A percentile compares a stretch with the other conserved stretches of the same genome.
phyloP scores from a whole-genome alignment of 352 stramenopile species.

The Phytophthora sp. region DNA sequence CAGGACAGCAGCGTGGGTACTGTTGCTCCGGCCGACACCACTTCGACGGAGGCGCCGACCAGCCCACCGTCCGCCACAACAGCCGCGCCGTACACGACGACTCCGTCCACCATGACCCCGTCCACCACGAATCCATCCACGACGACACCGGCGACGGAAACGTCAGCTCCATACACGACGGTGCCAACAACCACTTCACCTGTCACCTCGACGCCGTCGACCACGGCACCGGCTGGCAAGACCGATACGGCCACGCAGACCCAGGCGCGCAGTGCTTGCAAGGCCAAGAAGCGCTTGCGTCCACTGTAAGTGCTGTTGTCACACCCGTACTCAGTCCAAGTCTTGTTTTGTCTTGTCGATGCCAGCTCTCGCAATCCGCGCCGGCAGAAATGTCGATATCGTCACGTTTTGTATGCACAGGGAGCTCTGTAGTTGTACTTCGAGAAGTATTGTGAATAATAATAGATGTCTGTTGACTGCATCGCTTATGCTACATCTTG shows the following conservation, averaged over 20 bases:
- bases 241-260: slow-evolving; percentile 1
- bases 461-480: no score
- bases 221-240: background rate
- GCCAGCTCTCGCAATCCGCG: no score
- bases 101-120: background rate
- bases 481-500: no score
- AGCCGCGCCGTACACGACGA: slow-evolving; percentile 2
- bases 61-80: slow-evolving; percentile 9
- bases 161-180: slow-evolving; percentile 1
- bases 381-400: no score
- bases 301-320: no score
- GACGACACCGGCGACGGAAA: background rate
- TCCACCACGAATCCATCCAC: slow-evolving; percentile 3
- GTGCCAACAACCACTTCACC: slow-evolving; percentile 10
- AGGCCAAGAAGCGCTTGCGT: slow-evolving; percentile 28
- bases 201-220: background rate
- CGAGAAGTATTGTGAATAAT: no score
- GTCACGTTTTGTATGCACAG: no score
- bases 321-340: no score
- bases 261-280: slow-evolving; percentile 15
- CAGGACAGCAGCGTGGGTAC: slow-evolving; percentile 18
- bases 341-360: no score
- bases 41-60: background rate
- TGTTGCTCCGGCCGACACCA: slow-evolving; percentile 19
- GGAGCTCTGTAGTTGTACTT: no score